Evolutionary conservation across 2,329 filamentous ascomycete genomes (phyloP).

Genomic region (Tolypocladium ovalisporum): DNA sequence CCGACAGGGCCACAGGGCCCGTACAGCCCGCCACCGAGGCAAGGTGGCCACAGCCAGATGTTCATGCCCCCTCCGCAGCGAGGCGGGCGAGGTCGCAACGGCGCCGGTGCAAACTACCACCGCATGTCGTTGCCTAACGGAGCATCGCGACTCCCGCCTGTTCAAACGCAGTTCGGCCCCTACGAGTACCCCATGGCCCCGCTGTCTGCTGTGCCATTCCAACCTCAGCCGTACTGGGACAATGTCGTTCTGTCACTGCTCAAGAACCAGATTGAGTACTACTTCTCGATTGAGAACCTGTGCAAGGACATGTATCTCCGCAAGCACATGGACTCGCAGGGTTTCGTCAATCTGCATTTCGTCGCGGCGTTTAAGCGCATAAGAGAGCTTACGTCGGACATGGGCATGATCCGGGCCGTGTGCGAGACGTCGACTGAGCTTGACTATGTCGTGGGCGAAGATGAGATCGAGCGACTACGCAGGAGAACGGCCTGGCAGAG

Average conservation of each 20-base stretch:
- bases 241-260: slow-evolving; percentile 35
- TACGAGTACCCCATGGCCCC: slow-evolving; percentile 31
- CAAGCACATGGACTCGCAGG: slow-evolving; percentile 88
- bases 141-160: slow-evolving; percentile 21
- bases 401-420: slow-evolving; percentile 62
- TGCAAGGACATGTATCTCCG: slow-evolving; percentile 87
- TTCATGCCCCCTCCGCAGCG: slow-evolving; percentile 22
- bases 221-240: slow-evolving; percentile 37
- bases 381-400: slow-evolving; percentile 38
- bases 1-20: slow-evolving; percentile 23
- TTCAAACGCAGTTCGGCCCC: slow-evolving; percentile 22
- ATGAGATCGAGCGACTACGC: slow-evolving; percentile 70
- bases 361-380: slow-evolving; percentile 78
- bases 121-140: slow-evolving; percentile 29
- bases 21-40: slow-evolving; percentile 34
- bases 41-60: slow-evolving; percentile 24
- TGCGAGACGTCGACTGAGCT: slow-evolving; percentile 62
- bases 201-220: slow-evolving; percentile 22
- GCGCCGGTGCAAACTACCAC: slow-evolving; percentile 21
- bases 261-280: slow-evolving; percentile 65
- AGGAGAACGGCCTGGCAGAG: slow-evolving; percentile 65
- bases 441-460: slow-evolving; percentile 64
- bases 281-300: slow-evolving; percentile 92
- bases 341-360: slow-evolving; percentile 72
- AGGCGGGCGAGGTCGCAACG: slow-evolving; percentile 23